Base-by-base conservation (phyloP, 2,329 filamentous ascomycete genomes). In the Alternaria gaisen region DNA sequence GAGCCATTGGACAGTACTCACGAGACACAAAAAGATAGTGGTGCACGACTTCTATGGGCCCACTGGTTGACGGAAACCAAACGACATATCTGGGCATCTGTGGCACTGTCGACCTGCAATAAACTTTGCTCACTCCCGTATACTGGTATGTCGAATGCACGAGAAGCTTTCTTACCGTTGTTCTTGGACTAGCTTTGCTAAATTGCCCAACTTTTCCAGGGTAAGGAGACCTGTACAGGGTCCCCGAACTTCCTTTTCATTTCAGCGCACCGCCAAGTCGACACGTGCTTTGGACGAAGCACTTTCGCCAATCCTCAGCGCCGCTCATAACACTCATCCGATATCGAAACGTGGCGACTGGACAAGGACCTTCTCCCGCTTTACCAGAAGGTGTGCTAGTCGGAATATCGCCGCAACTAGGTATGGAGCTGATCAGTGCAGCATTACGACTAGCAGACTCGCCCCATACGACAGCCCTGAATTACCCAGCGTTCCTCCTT, bases 331-430 rank as follows among this genome's bases (percentile, higher is more conserved):
- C 65, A 58, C 57, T 47, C 43, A 42, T 64, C 67, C 64, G 65
- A 71, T 65, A 71, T 71, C 61, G 63, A 68, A 69, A 59, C 64
- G 66, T 74, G 71, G 72, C 73, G 59, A 74, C 55, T 55, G 58
- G 53, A 60, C 69, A 68, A 64, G 67, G 70, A 43, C 56, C 54
- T 51, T 64, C 53, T 60, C 57, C 62, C 63, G 64, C 71, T 69
- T 68, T 64, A 70, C 67, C 67, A 61, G 60, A 65, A 66, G 26
- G 51, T 52, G 52, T 65, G 58, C 68, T 65, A 65, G 64, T 14
- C 56, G 59, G 30, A 46, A 58, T 63, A 58, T 54, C 56, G 56
- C 56, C 63, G 56, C 63, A 63, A 56, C 70, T 70, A 63, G 68
- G 60, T 67, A 63, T 65, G 64, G 59, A 63, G 69, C 70, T 73